Base-by-base conservation (phyloP, 208 protist species). In the Wallacemonas sp. region DNA sequence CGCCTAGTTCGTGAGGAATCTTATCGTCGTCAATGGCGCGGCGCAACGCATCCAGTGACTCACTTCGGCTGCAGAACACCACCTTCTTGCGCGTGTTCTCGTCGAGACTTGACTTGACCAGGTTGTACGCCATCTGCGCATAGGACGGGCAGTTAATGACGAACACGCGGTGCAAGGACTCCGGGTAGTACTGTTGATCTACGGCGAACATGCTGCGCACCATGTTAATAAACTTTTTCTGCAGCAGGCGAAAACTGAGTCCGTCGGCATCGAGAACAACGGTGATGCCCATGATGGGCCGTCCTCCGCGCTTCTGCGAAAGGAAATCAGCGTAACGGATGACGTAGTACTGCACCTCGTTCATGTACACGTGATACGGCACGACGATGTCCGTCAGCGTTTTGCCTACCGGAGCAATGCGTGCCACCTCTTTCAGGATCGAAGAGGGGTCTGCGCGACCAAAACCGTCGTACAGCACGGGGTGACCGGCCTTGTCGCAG, bases 161-260 rank as follows among this genome's bases (percentile, higher is more conserved):
- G 46, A 86, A 87, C 44, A 92, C 71, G 17, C 82, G 82, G 70
- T 92, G 82, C 33, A 92, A 73, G 34, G 75, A 53, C 73, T 92
- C 85, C 0, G 85, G 85, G 68, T 89, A 92, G 73, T 92, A 81
- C 6, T 76, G 72, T 42, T 92, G 81, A 65, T 92, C 86, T 54
- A 92, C 73, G 4, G 63, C 65, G 36, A 87, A 85, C 32, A 83
- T 81, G 36, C 65, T 46, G 15, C 67, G 76, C 8, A 87, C 39
- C 13, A 89, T 38, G 34, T 76, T 52, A 44, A 89, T 58, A 53
- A 85, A 82, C 36, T 73, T 66, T 32, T 54, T 46, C 37, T 77
- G 65, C 29, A 92, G 48, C 69, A 88, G 73, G 21, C 76, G 78
- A 26, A 87, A 74, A 59, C 76, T 63, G 42, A 92, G 37, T 2